Evolutionary conservation across 2,329 filamentous ascomycete species (phyloP), one percentile per base, ranked within the genome.

Genomic region (Colletotrichum incanum): DNA sequence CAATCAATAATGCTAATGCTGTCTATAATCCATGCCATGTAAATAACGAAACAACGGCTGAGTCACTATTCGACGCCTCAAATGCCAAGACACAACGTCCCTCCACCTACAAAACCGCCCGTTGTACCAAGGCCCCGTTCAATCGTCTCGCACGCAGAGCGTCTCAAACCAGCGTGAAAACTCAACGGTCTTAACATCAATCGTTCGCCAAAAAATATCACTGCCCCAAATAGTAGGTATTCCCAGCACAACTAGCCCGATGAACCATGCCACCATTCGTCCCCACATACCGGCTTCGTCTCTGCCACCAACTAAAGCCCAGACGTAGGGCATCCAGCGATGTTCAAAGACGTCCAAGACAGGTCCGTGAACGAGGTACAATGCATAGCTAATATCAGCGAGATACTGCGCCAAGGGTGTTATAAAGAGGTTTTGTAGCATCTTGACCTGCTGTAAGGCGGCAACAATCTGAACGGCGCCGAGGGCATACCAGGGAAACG

Each of bases 191-290:
- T 71, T 74, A 81, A 76, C 85, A 83, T 92, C 90, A 5, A 92
- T 83, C 1, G 79, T 79, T 37, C 89, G 83, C 87, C 88, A 91
- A 76, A 91, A 91, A 5, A 92, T 67, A 78, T 92, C 90, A 1
- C 87, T 86, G 5, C 84, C 82, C 85, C 88, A 91, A 7, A 91
- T 81, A 0, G 86, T 82, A 2, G 82, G 67, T 5, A 81, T 76
- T 8, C 77, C 78, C 2, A 83, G 64, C 6, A 81, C 61, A n/a
- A 78, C 73, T 20, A 86, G 76, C 20, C 84, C 84, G 3, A 83
- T 31, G 7, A 82, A 61, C 78, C 86, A 82, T 26, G 80, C 75
- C 11, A 81, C 37, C 6, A 79, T 78, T 14, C 79, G 76, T 59
- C 76, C 45, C 79, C 80, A 47, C 74, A 78, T 77, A 50, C 80